These are phyloP conservation scores for Beauveria bassiana DNA, from an alignment of 2,329 filamentous ascomycete species.

Conservation along the genomic window DNA sequence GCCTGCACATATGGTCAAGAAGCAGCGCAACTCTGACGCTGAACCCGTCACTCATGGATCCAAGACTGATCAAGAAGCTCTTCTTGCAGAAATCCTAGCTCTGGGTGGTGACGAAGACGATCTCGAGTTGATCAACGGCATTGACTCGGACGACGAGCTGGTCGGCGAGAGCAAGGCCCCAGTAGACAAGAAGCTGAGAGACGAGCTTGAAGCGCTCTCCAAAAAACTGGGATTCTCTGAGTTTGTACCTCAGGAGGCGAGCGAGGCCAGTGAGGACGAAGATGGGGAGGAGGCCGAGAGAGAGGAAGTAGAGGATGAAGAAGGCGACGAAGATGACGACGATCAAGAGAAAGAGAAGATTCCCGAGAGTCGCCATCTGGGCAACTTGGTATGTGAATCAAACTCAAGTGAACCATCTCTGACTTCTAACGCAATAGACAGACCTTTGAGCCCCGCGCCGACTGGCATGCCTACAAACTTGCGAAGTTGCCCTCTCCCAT, in stretches of 20 bases:
- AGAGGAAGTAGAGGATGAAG: slow-evolving; percentile 24
- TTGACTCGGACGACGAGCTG: slow-evolving; percentile 33
- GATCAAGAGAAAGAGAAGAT: slow-evolving; percentile 21
- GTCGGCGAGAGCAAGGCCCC: slow-evolving; percentile 24
- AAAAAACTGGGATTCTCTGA: slow-evolving; percentile 32
- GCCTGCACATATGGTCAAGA: slow-evolving; percentile 28
- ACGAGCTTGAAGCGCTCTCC: slow-evolving; percentile 30
- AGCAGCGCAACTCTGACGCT: slow-evolving; percentile 27
- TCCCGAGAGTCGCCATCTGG: slow-evolving; percentile 25
- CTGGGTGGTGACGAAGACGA: slow-evolving; percentile 60
- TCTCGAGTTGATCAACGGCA: slow-evolving; percentile 50
- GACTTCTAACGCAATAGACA: slow-evolving; percentile 31
- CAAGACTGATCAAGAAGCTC: slow-evolving; percentile 26
- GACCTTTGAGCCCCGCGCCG: slow-evolving; percentile 50
- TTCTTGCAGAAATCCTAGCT: slow-evolving; percentile 57
- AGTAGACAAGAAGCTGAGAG: slow-evolving; percentile 34
- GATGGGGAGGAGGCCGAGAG: slow-evolving; percentile 24
- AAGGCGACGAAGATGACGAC: slow-evolving; percentile 24
- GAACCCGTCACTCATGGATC: slow-evolving; percentile 17
- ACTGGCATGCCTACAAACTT: slow-evolving; percentile 45
- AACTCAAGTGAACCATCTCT: slow-evolving; percentile 15
- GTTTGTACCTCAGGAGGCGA: slow-evolving; percentile 26
- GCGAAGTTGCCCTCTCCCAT: slow-evolving; percentile 34
- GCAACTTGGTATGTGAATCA: slow-evolving; percentile 27
- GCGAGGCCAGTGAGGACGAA: slow-evolving; percentile 30